Conservation (phyloP, 2,329 filamentous ascomycete genomes). For the Epichloe elymi region DNA sequence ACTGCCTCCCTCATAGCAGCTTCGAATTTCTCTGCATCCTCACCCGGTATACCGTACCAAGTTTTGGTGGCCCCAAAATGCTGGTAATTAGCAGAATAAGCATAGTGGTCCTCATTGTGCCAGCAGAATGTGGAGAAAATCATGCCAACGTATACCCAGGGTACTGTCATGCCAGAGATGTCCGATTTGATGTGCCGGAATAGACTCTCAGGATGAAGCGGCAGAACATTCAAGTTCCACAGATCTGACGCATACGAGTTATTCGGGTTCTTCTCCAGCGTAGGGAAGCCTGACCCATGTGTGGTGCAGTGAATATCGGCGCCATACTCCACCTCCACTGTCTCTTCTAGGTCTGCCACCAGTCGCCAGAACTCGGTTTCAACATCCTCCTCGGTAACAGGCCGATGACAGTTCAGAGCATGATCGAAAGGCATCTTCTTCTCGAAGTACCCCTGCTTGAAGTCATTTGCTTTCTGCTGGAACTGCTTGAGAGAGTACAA, state of each 20-base stretch:
- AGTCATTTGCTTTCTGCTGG: conserved; percentile 87
- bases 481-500: conserved; percentile 93
- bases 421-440: conserved; percentile 82
- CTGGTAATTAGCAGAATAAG: conserved; percentile 96
- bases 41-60: conserved; percentile 94
- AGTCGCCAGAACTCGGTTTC: conserved; percentile 95
- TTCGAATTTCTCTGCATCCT: conserved; percentile 90
- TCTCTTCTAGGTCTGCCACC: conserved; percentile 86
- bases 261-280: conserved; percentile 76
- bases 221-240: conserved; percentile 92
- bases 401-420: conserved; percentile 63
- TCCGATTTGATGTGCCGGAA: conserved; percentile 97
- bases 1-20: conserved; percentile 90
- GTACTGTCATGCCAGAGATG: conserved; percentile 97
- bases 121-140: conserved; percentile 99
- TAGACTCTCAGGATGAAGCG: conserved; percentile 78
- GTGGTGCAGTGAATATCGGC: conserved; percentile 97
- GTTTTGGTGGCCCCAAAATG: conserved; percentile 98
- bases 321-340: conserved; percentile 94
- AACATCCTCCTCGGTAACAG: conserved; percentile 87
- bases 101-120: conserved; percentile 98
- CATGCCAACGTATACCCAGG: conserved; percentile 99
- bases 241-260: conserved; percentile 80
- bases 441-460: conserved; percentile 89
- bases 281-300: conserved; percentile 93